phyloP scores from a whole-genome alignment of 345 rosid genomes.

The Limnanthes douglasii region DNA sequence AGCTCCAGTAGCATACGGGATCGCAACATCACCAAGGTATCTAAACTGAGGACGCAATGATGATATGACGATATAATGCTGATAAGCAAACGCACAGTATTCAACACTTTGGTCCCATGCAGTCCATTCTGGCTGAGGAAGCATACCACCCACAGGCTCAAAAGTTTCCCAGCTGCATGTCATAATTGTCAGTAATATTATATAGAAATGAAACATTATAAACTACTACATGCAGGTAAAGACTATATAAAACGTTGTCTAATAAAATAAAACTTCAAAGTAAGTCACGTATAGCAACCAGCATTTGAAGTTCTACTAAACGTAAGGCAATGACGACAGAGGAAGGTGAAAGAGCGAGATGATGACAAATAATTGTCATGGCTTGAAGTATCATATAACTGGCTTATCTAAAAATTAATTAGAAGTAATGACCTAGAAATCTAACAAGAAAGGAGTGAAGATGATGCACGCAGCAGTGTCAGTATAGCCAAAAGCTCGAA shows the following conservation, averaged over 20 bases:
- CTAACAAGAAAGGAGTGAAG: too few species aligned
- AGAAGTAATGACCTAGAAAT: too few species aligned
- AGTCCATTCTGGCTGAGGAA: slow-evolving; percentile 99
- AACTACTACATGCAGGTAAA: too few species aligned
- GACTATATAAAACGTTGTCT: too few species aligned
- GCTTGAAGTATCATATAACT: too few species aligned
- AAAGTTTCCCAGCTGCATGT: slow-evolving; percentile 91
- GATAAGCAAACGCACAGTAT: slow-evolving; percentile 95
- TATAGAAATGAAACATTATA: slow-evolving; percentile 3
- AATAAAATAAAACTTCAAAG: too few species aligned
- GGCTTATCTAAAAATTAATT: too few species aligned
- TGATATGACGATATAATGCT: slow-evolving; percentile 76
- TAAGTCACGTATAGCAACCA: too few species aligned
- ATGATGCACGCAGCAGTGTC: too few species aligned
- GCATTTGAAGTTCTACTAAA: too few species aligned
- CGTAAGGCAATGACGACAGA: too few species aligned
- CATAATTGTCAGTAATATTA: slow-evolving; percentile 11
- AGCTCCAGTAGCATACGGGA: slow-evolving; percentile 89
- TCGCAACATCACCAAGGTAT: slow-evolving; percentile 95
- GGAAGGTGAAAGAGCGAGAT: neutral
- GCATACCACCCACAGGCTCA: slow-evolving; percentile 86
- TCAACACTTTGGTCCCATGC: slow-evolving; percentile 99
- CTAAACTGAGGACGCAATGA: slow-evolving; percentile 93
- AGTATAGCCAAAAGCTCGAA: too few species aligned
- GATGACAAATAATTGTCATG: neutral